Evolutionary conservation across 2,329 filamentous ascomycete species (phyloP), one percentile per base, ranked within the genome.

Genomic region (Cercospora zeae-maydis): DNA sequence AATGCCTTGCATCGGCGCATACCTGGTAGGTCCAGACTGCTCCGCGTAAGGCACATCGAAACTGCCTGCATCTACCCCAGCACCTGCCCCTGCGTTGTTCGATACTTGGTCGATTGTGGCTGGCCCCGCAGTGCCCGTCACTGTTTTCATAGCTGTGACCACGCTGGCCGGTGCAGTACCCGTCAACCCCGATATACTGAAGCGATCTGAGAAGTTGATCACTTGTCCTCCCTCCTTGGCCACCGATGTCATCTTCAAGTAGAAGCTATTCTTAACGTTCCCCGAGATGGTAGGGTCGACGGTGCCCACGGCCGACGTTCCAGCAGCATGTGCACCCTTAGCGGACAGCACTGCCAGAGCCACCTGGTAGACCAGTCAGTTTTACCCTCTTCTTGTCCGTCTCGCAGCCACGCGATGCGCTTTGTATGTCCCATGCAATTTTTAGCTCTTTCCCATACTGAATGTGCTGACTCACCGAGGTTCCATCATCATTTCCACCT

Each of bases 131-230:
- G 72, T 80, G 7, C 76, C 76, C 3, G 73, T 72, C 5, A 78
- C 68, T 8, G 73, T 72, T 34, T 70, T 69, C 27, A 77, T 71
- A 14, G 73, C 78, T 19, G 70, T 63, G 24, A 71, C 68, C 52
- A 83, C 75, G 37, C 70, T 71, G 1, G 78, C 63, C 1, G 81
- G 76, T 69, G 88, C 88, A 4, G 76, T 76, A 37, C 87, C 87
- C 1, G 82, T 86, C 87, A 90, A 89, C 68, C 81, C 82, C 10
- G 79, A 79, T 58, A 89, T 77, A n/a, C 83, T 82, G 75, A 91
- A 91, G 65, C 87, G 86, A 55, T 78, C 69, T 10, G 86, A 88
- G 72, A 82, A 89, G 70, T 84, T 86, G 61, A 81, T 83, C 19
- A 86, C 77, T 3, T 80, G 82, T 33, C 82, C 82, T 37, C 84